phyloP scores from a whole-genome alignment of 75 land plant genomes.

The Picea sitchensis region DNA sequence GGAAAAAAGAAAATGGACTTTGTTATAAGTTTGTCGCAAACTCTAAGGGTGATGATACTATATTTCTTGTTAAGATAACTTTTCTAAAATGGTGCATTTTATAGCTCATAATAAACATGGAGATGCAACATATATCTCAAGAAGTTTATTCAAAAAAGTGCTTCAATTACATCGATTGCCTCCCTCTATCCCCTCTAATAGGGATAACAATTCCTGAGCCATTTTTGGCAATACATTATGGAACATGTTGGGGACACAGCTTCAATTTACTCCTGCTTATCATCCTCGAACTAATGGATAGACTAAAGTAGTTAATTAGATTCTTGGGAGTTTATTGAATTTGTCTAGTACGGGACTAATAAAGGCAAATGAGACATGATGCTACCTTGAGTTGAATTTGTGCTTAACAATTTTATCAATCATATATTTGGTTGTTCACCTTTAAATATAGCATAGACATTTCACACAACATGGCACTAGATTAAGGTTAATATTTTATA shows the following conservation, averaged over 20 bases:
- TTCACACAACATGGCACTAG: too few species aligned
- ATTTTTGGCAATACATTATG: background rate
- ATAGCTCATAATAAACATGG: background rate
- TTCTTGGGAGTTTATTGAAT: too few species aligned
- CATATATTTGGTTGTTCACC: background rate
- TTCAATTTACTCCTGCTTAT: background rate
- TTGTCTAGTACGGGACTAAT: background rate
- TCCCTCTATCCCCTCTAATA: background rate
- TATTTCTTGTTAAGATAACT: background rate
- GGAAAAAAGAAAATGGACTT: too few species aligned
- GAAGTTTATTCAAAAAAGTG: background rate
- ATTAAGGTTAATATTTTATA: too few species aligned
- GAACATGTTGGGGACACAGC: background rate
- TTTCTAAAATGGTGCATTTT: background rate
- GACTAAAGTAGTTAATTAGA: too few species aligned
- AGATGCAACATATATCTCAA: background rate
- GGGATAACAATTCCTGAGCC: background rate
- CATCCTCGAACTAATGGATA: background rate
- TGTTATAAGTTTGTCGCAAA: background rate
- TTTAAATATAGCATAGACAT: background rate
- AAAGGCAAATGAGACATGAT: background rate
- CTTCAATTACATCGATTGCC: background rate
- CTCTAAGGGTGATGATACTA: background rate
- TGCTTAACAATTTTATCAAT: background rate
- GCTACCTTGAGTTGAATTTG: background rate